A percentile compares a stretch with the other conserved stretches of the same genome.
Evolutionary conservation across 202 grass and related monocot genomes (phyloP).

Genomic region (Dendrocalamus latiflorus): DNA sequence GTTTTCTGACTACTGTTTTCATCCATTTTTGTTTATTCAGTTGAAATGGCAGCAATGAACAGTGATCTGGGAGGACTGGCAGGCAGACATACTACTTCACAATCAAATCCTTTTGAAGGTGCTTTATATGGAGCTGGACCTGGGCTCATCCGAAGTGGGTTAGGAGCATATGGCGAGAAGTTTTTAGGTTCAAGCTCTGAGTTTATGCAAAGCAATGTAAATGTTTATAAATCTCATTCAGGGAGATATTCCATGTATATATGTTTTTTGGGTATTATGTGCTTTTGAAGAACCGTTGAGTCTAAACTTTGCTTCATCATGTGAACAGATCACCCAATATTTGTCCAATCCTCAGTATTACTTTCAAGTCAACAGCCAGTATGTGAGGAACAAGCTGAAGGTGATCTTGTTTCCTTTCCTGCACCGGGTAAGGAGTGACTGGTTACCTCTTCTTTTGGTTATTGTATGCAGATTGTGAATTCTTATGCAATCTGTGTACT

Average conservation of each 20-base stretch:
- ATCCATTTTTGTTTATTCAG: background rate
- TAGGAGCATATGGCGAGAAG: slow-evolving; percentile 62
- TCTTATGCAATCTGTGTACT: background rate
- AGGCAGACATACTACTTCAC: slow-evolving; percentile 30
- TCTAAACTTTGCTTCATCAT: background rate
- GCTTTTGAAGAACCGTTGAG: background rate
- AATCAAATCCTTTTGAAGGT: slow-evolving; percentile 58
- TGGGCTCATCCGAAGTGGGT: slow-evolving; percentile 52
- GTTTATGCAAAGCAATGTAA: slow-evolving; percentile 84
- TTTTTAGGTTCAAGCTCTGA: slow-evolving; percentile 65
- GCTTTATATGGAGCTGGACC: slow-evolving; percentile 52
- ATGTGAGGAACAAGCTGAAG: slow-evolving; percentile 69
- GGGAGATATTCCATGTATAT: background rate
- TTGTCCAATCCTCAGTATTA: slow-evolving; percentile 58
- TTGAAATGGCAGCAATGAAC: slow-evolving; percentile 46
- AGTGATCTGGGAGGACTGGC: slow-evolving; percentile 42
- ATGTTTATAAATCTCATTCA: background rate
- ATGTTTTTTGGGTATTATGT: background rate
- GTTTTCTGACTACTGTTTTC: slow-evolving; percentile 12
- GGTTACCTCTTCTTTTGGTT: background rate
- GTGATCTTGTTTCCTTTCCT: slow-evolving; percentile 59
- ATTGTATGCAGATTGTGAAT: background rate
- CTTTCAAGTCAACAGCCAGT: slow-evolving; percentile 67
- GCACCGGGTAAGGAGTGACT: slow-evolving; percentile 40
- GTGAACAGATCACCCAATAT: slow-evolving; percentile 55